phyloP scores from a whole-genome alignment of 2,329 filamentous ascomycete species.

The Lachnellula suecica region DNA sequence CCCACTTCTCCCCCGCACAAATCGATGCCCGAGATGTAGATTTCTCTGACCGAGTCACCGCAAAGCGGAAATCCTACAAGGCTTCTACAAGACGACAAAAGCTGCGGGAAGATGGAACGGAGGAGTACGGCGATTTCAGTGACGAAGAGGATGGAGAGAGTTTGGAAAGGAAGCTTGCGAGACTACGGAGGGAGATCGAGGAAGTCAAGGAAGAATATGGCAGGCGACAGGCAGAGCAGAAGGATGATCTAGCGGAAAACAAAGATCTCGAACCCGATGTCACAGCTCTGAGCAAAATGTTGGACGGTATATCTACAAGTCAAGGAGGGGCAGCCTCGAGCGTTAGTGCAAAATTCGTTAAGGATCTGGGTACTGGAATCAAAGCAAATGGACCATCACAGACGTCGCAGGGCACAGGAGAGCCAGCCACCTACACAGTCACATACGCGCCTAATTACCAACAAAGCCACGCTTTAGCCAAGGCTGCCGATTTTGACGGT shows the following conservation, averaged over 20 bases:
- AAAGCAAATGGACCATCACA: slow-evolving; percentile 27
- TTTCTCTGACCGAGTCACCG: slow-evolving; percentile 84
- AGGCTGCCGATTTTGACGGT: slow-evolving; percentile 84
- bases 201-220: slow-evolving; percentile 63
- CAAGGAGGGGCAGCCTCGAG: slow-evolving; percentile 14
- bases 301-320: slow-evolving; percentile 61
- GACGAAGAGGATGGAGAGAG: slow-evolving; percentile 76
- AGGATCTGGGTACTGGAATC: slow-evolving; percentile 29
- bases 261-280: slow-evolving; percentile 55
- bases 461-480: slow-evolving; percentile 69
- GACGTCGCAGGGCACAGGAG: slow-evolving; percentile 20
- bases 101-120: slow-evolving; percentile 60
- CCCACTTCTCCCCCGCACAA: slow-evolving; percentile 71
- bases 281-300: slow-evolving; percentile 66
- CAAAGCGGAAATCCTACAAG: slow-evolving; percentile 81
- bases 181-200: slow-evolving; percentile 79
- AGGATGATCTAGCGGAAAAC: slow-evolving; percentile 37
- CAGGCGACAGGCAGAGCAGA: slow-evolving; percentile 48
- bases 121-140: slow-evolving; percentile 72
- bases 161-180: slow-evolving; percentile 74
- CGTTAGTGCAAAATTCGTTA: slow-evolving; percentile 27
- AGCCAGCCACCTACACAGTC: slow-evolving; percentile 57
- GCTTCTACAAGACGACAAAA: slow-evolving; percentile 67
- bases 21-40: slow-evolving; percentile 79
- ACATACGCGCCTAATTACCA: slow-evolving; percentile 65